phyloP scores from a whole-genome alignment of 257 asterid genomes.

The Paulownia fortunei region DNA sequence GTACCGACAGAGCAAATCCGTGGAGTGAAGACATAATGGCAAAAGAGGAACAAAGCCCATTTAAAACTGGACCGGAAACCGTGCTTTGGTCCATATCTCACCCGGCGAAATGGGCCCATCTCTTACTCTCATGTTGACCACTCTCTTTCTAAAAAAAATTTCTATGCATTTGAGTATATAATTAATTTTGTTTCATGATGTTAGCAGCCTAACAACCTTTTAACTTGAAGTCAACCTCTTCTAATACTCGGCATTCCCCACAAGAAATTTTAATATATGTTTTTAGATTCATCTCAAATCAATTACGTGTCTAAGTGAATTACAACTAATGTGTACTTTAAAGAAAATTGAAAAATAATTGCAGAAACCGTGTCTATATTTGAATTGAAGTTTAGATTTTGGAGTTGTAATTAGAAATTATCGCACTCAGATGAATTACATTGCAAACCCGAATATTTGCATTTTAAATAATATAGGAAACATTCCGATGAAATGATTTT shows the following conservation, averaged over 20 bases:
- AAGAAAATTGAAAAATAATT: neutral
- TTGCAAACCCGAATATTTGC: no score
- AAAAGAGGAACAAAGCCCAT: slow-evolving; percentile 44
- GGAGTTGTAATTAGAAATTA: neutral
- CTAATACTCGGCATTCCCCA: slow-evolving; percentile 14
- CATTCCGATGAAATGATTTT: slow-evolving; percentile 18
- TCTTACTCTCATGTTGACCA: slow-evolving; percentile 47
- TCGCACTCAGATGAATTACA: no score
- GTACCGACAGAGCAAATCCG: slow-evolving; percentile 40
- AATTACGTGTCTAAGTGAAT: slow-evolving; percentile 13
- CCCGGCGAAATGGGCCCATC: slow-evolving; percentile 50
- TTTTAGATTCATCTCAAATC: neutral
- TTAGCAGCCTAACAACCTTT: slow-evolving; percentile 36
- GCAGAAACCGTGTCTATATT: no score
- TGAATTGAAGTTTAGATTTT: no score
- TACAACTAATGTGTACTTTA: neutral
- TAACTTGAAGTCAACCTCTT: slow-evolving; percentile 35
- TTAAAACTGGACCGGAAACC: slow-evolving; percentile 41
- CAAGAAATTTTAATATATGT: neutral
- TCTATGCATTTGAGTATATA: neutral
- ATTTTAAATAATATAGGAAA: neutral
- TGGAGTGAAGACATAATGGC: slow-evolving; percentile 36
- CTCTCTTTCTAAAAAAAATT: neutral
- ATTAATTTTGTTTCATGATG: slow-evolving; percentile 28
- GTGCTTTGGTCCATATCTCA: slow-evolving; percentile 48